Evolutionary conservation across 139 green algal genomes (phyloP).

Genomic region (Trebouxia sp.): DNA sequence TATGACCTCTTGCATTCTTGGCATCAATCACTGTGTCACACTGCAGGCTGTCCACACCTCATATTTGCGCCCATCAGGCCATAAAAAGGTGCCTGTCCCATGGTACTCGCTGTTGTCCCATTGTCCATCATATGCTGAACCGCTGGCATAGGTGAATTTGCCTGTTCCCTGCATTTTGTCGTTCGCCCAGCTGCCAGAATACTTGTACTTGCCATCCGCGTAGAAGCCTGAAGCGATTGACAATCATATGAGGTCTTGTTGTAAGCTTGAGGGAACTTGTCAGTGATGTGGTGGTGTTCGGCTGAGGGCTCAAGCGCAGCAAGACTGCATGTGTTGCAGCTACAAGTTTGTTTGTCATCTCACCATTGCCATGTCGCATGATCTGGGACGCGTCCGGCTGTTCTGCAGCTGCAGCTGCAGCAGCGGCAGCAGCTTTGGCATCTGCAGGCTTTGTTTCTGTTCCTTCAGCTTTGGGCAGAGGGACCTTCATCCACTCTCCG

Average conservation of each 20-base stretch:
- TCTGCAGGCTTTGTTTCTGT: constrained; percentile 16
- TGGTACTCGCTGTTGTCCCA: constrained; percentile 38
- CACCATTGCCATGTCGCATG: constrained; percentile 46
- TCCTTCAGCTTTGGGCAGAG: neutral
- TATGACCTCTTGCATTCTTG: too few relatives aligned
- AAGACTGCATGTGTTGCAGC: neutral
- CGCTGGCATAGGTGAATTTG: constrained; percentile 48
- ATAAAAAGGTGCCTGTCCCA: constrained; percentile 36
- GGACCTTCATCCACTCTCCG: constrained; percentile 36
- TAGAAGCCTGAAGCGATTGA: constrained; percentile 34
- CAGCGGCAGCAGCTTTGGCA: constrained; percentile 18
- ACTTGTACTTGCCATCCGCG: constrained; percentile 40
- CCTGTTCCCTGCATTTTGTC: constrained; percentile 64
- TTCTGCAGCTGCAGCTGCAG: constrained; percentile 28
- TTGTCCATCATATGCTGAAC: constrained; percentile 39
- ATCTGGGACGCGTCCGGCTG: neutral
- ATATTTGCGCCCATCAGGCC: constrained; percentile 37
- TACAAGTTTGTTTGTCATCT: neutral
- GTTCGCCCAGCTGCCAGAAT: constrained; percentile 50
- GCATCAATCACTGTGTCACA: too few relatives aligned
- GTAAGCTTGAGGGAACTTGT: too few relatives aligned
- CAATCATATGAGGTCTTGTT: too few relatives aligned
- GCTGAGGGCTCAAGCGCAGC: too few relatives aligned
- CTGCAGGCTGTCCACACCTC: neutral
- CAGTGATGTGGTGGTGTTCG: neutral